These are phyloP conservation scores for Rhododendron molle DNA, from an alignment of 148 eudicot genomes.

Conservation along the genomic window DNA sequence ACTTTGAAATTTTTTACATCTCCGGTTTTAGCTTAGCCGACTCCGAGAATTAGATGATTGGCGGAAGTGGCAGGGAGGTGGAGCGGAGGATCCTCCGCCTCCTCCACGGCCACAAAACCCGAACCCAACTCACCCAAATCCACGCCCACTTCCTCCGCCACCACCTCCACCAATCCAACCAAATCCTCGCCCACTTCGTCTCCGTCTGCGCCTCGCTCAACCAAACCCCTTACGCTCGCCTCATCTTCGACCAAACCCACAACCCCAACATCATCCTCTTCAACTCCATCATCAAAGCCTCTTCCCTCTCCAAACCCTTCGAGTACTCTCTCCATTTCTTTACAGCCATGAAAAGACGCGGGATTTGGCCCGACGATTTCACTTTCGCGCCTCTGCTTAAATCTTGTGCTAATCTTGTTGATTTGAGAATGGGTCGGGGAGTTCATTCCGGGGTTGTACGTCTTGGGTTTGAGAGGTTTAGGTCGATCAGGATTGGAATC, in stretches of 20 bases:
- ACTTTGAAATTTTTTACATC: no score
- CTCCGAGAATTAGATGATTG: background rate
- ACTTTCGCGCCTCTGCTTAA: constrained; percentile 69
- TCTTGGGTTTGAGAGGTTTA: constrained; percentile 27
- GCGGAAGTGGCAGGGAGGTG: constrained; percentile 23
- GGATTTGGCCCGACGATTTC: constrained; percentile 63
- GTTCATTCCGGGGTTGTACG: constrained; percentile 39
- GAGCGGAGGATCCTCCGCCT: constrained; percentile 61
- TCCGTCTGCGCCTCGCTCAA: constrained; percentile 39
- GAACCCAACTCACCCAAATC: constrained; percentile 52
- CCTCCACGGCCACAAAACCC: constrained; percentile 57
- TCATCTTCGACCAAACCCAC: constrained; percentile 44
- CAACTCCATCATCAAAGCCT: constrained; percentile 70
- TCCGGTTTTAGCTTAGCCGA: no score
- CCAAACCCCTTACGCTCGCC: constrained; percentile 40
- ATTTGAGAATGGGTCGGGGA: constrained; percentile 35
- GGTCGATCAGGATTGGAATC: constrained; percentile 30
- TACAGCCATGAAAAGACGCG: constrained; percentile 38
- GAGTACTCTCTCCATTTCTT: constrained; percentile 40
- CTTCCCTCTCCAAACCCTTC: constrained; percentile 40
- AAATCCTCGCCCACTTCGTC: constrained; percentile 64
- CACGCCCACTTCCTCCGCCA: constrained; percentile 72
- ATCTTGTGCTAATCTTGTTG: constrained; percentile 47
- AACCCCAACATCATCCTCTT: constrained; percentile 53
- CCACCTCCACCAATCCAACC: constrained; percentile 59